These are phyloP conservation scores for Nicotiana benthamiana DNA, from an alignment of 257 asterid genomes.

Conservation along the genomic window DNA sequence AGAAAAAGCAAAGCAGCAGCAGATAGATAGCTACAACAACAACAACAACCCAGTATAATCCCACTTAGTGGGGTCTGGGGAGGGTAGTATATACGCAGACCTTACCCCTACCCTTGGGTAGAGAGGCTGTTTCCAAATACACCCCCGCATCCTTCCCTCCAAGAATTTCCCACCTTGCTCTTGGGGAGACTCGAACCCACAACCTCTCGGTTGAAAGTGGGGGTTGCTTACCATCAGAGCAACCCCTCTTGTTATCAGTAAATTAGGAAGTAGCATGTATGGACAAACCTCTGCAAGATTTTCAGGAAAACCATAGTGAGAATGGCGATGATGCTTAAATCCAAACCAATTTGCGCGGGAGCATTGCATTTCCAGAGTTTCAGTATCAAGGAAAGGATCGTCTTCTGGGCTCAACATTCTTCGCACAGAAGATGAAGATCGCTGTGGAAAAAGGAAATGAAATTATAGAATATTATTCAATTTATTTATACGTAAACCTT, in stretches of 20 bases:
- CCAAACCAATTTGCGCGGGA: slow-evolving; percentile 23
- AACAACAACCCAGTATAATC: too few relatives aligned
- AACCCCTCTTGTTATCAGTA: too few relatives aligned
- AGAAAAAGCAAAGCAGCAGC: background rate
- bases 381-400: slow-evolving; percentile 25
- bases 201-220: too few relatives aligned
- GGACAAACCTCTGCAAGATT: slow-evolving; percentile 35
- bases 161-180: too few relatives aligned
- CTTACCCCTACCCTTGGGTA: too few relatives aligned
- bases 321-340: slow-evolving; percentile 28
- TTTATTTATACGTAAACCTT: background rate
- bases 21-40: background rate
- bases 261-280: background rate
- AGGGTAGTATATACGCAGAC: too few relatives aligned
- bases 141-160: too few relatives aligned
- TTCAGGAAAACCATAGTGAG: slow-evolving; percentile 24
- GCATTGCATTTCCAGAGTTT: slow-evolving; percentile 16
- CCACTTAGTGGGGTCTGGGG: too few relatives aligned
- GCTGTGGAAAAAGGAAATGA: slow-evolving; percentile 13
- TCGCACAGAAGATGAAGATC: slow-evolving; percentile 23
- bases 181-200: too few relatives aligned
- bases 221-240: too few relatives aligned
- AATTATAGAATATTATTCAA: background rate
- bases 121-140: too few relatives aligned
- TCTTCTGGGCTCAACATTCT: slow-evolving; percentile 35